Evolutionary conservation across 495 filamentous ascomycete species (phyloP).

Genomic region (Astrothelium macrocarpum): DNA sequence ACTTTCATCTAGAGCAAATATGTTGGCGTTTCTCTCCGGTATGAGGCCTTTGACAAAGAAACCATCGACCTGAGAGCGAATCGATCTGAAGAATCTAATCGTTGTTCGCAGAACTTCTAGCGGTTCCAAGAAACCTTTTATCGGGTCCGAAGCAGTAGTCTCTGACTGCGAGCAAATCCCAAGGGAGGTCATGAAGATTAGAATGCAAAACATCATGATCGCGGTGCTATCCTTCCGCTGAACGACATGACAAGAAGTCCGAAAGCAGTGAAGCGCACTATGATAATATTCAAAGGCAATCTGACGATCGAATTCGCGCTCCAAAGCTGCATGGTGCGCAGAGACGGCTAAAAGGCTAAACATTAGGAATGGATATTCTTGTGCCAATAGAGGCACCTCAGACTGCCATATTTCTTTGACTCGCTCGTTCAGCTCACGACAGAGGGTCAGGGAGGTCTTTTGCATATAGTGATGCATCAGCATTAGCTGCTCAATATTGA

Average conservation of each 20-base stretch:
- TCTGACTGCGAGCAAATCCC: neutral
- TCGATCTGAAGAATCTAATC: neutral
- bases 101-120: neutral
- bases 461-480: neutral
- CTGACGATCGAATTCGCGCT: neutral
- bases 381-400: neutral
- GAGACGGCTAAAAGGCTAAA: neutral
- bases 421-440: neutral
- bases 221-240: neutral
- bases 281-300: neutral
- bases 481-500: neutral
- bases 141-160: neutral
- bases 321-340: neutral
- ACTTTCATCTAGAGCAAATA: neutral
- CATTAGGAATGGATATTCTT: conserved; percentile 1
- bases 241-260: neutral
- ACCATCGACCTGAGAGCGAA: neutral
- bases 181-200: neutral
- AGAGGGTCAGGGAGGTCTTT: neutral
- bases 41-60: neutral
- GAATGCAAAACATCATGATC: neutral
- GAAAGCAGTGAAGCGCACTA: neutral
- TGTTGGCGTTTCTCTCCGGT: neutral
- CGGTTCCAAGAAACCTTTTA: neutral
- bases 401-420: neutral